Conservation (phyloP, 345 rosid genomes). For the Murraya paniculata region DNA sequence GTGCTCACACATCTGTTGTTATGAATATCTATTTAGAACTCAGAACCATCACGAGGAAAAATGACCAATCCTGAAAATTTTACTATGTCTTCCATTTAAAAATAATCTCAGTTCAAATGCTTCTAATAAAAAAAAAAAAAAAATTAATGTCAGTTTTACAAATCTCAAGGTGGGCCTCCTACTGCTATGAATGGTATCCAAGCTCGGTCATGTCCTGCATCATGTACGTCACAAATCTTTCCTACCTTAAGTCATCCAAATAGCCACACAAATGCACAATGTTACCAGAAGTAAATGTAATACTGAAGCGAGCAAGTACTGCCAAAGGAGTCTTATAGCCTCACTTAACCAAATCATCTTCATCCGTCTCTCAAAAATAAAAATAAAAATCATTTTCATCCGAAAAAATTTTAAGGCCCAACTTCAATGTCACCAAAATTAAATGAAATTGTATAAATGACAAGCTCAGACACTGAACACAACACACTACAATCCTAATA, state of each 20-base stretch:
- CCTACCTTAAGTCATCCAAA: not conserved
- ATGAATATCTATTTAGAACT: slow-evolving; percentile 1
- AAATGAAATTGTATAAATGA: not conserved
- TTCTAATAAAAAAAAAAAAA: not conserved
- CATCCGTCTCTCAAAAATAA: too few species aligned
- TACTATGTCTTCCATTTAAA: not conserved
- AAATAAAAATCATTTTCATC: slow-evolving; percentile 4
- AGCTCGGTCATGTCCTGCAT: not conserved
- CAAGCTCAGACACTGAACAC: not conserved
- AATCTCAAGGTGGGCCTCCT: not conserved
- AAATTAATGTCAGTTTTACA: not conserved
- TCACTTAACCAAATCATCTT: not conserved
- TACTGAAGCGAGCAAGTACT: not conserved
- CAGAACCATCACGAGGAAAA: not conserved
- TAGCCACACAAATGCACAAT: not conserved
- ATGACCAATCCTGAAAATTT: not conserved
- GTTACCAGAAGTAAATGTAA: not conserved
- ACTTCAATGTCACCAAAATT: not conserved
- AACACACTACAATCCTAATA: not conserved
- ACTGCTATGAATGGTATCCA: not conserved
- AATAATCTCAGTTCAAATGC: not conserved
- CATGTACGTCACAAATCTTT: not conserved
- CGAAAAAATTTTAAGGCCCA: not conserved
- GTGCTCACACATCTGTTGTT: not conserved
- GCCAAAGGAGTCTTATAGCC: not conserved